Conservation (phyloP, 768 basidiomycete genomes). For the Pisolithus orientalis region DNA sequence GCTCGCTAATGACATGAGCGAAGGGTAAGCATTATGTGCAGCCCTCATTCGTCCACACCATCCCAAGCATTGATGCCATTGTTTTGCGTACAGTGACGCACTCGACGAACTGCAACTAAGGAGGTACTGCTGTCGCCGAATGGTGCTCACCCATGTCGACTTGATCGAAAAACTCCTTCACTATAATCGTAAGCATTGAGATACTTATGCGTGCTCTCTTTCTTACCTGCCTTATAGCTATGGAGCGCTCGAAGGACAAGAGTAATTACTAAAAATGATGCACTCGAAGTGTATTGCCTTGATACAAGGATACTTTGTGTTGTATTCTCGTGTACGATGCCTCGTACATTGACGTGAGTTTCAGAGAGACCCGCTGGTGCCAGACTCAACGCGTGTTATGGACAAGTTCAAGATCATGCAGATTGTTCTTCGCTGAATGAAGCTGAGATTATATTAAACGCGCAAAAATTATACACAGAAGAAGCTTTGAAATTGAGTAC, state of each 20-base stretch:
- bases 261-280: constrained; percentile 5
- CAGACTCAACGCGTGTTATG: no score
- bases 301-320: not conserved
- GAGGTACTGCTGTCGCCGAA: constrained; percentile 92
- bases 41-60: no score
- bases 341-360: not conserved
- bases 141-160: constrained; percentile 97
- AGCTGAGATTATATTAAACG: not conserved
- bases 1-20: constrained; percentile 72
- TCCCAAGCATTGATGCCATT: not conserved
- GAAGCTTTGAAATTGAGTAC: not conserved
- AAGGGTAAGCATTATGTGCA: constrained; percentile 59
- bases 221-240: constrained; percentile 15
- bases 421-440: no score
- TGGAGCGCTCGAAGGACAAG: constrained; percentile 29
- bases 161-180: constrained; percentile 95
- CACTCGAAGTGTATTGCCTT: not conserved
- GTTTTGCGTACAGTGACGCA: constrained; percentile 56
- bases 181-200: constrained; percentile 71
- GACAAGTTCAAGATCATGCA: no score
- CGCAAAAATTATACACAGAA: not conserved
- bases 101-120: constrained; percentile 85
- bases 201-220: not conserved
- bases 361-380: no score
- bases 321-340: not conserved